A percentile compares a stretch with the other conserved stretches of the same genome.
Conservation (phyloP, 2,329 filamentous ascomycete species). For the Hymenotorrendiella dingleyae region DNA sequence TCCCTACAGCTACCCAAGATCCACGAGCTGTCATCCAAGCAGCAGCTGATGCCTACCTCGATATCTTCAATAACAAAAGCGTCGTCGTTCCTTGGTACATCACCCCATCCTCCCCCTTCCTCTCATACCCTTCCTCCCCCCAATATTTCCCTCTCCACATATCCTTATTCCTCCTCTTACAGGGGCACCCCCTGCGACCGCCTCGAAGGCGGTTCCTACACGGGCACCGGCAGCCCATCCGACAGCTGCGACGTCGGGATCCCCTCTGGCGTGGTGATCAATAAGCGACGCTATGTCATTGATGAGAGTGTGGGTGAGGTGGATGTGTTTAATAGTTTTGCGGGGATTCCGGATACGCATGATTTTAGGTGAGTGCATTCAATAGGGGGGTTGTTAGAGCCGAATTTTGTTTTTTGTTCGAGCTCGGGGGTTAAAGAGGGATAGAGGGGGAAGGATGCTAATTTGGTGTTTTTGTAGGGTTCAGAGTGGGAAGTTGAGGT, state of each 20-base stretch:
- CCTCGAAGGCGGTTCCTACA: conserved; percentile 15
- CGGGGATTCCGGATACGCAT: conserved; percentile 13
- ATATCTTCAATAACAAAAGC: conserved; percentile 7
- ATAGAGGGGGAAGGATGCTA: too few species aligned
- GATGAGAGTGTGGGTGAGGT: conserved; percentile 13
- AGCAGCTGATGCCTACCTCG: conserved; percentile 14
- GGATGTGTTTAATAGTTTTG: conserved; percentile 13
- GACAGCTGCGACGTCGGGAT: conserved; percentile 13
- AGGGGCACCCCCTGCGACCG: conserved; percentile 11
- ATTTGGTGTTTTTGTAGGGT: too few species aligned
- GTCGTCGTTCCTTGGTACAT: conserved; percentile 12
- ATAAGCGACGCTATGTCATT: conserved; percentile 14
- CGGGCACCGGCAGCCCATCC: not conserved
- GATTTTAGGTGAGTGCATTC: too few species aligned
- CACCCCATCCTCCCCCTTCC: too few species aligned
- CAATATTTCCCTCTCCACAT: too few species aligned
- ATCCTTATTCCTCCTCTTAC: too few species aligned
- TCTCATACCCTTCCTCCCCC: too few species aligned
- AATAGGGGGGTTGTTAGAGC: too few species aligned
- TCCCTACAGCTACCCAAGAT: conserved; percentile 8
- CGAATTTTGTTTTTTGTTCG: too few species aligned
- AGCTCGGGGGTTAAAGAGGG: too few species aligned
- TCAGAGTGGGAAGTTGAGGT: conserved; percentile 14
- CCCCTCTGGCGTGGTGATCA: conserved; percentile 4
- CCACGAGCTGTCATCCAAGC: conserved; percentile 11